Base-by-base conservation (phyloP, 1,284 basidiomycete genomes). In the Marasmius fiardii region DNA sequence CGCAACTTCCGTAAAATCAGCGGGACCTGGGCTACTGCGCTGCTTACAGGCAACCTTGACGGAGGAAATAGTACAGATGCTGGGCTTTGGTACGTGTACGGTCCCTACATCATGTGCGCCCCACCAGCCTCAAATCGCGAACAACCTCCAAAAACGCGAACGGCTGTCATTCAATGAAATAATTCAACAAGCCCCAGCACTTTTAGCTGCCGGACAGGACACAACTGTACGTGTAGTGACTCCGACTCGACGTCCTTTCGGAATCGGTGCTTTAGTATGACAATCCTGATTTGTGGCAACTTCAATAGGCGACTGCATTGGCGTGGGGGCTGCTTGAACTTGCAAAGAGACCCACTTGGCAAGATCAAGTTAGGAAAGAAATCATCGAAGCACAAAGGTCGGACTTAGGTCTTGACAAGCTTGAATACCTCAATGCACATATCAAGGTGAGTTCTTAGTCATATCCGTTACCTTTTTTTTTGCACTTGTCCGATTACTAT, bases 371-470 rank as follows among this genome's bases (percentile, higher is more conserved):
- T 5, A 49, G 54, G n/a, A 8, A 43, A n/a, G 54, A 55, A 26
- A 34, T 55, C 37, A 24, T 21, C 16, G 26, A 51, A 23, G 23
- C 16, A 12, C n/a, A 43, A 24, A 11, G 20, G 11, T 7, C 20
- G 8, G 43, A 10, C 6, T 26, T n/a, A 11, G 48, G 26, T 24
- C 11, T 14, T 10, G 31, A 35, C 8, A 47, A 55, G 31, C 37
- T 51, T 12, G 54, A 55, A 10, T 51, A 41, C 34, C 39, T 55
- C 28, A 55, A 55, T 20, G 47, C 48, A 23, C n/a, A 52, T 20
- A 23, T 55, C 39, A 55, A 55, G 35, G 54, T 55, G 11, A 20
- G 16, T 43, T 11, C n/a, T n/a, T n/a, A n/a, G n/a, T n/a, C n/a
- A 21, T 20, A 14, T 6, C 28, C 8, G n/a, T n/a, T 16, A 52